Percentiles rank a stretch among this genome's conserved stretches.
Evolutionary conservation across 2,329 filamentous ascomycete genomes (phyloP).

Genomic region (Pseudopyricularia cyperi): DNA sequence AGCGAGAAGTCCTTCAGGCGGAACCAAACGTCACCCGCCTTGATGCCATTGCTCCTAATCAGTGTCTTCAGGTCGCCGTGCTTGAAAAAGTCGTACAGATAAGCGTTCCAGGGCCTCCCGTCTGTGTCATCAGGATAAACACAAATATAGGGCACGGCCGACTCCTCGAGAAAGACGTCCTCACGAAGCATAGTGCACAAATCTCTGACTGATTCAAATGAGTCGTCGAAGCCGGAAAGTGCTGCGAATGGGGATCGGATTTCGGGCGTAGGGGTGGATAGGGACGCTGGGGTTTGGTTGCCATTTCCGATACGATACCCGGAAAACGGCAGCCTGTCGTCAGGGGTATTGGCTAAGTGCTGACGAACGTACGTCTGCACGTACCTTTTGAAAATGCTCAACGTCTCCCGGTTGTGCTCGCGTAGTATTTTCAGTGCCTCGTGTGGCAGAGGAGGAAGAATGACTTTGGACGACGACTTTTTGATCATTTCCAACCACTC

Average conservation of each 20-base stretch:
- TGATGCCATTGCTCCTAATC: constrained; percentile 52
- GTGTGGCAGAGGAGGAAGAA: constrained; percentile 50
- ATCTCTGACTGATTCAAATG: constrained; percentile 53
- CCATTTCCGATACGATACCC: constrained; percentile 27
- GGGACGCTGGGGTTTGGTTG: background rate
- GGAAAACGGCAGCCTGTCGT: constrained; percentile 47
- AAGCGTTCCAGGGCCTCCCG: constrained; percentile 45
- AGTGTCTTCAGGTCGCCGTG: constrained; percentile 52
- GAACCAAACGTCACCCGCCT: constrained; percentile 58
- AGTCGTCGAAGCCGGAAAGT: constrained; percentile 54
- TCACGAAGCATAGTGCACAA: constrained; percentile 52
- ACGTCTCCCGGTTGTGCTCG: constrained; percentile 50
- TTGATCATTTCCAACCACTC: constrained; percentile 36
- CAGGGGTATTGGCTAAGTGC: constrained; percentile 36
- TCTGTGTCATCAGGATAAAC: constrained; percentile 42
- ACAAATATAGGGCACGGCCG: constrained; percentile 56
- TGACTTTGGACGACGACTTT: constrained; percentile 48
- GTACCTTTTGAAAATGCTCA: constrained; percentile 55
- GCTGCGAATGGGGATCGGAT: constrained; percentile 58
- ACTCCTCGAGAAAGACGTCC: constrained; percentile 63
- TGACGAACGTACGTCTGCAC: constrained; percentile 57
- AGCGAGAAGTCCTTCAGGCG: constrained; percentile 46
- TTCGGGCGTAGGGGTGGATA: constrained; percentile 5
- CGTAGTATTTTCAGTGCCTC: constrained; percentile 41
- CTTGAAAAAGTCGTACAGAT: constrained; percentile 65